Base-by-base conservation (phyloP, 345 rosid species). In the Tarenaya hassleriana region DNA sequence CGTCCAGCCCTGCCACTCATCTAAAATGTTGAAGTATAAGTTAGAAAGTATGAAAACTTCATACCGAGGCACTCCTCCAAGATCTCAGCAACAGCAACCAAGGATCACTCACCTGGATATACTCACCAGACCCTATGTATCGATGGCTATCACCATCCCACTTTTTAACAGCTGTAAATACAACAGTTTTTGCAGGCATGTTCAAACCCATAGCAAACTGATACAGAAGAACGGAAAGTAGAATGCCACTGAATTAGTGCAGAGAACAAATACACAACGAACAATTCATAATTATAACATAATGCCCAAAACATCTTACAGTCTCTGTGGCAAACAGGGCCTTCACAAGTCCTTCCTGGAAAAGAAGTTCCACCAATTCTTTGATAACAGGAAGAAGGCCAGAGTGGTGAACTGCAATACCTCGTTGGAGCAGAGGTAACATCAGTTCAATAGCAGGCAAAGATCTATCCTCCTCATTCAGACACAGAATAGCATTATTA, bases 1-100 rank as follows among this genome's bases (percentile, higher is more conserved):
- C 98, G 95, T 61, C 98, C 98, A 73, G 98, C 98, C 65, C 96
- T 78, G 64, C 98, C 97, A 57, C 98, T 92, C 98, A 92, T 92
- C 98, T 92, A 60, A 70, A 41, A 55, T 44, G 56, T 49, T 57
- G 69, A 58, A 54, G n/a, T 48, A 34, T 52, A 18, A 5, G 17
- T 42, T 42, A 59, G 41, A 49, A 40, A 47, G 34, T 59, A 52
- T 55, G 4, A 52, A 44, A 59, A 34, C 41, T 24, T 34, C 45
- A 39, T 27, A 20, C 37, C 21, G 21, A 40, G 41, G 8, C 14
- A 34, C 29, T 34, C 29, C 15, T 9, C 34, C 20, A 34, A 46
- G 47, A 39, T 47, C 41, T 47, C 37, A 20, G 52, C 16, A 49
- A 44, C 27, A 40, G 62, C 41, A 62, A 56, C 38, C 19, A 59